Conservation (phyloP, 176 grass and related monocot genomes). For the Typha latifolia region DNA sequence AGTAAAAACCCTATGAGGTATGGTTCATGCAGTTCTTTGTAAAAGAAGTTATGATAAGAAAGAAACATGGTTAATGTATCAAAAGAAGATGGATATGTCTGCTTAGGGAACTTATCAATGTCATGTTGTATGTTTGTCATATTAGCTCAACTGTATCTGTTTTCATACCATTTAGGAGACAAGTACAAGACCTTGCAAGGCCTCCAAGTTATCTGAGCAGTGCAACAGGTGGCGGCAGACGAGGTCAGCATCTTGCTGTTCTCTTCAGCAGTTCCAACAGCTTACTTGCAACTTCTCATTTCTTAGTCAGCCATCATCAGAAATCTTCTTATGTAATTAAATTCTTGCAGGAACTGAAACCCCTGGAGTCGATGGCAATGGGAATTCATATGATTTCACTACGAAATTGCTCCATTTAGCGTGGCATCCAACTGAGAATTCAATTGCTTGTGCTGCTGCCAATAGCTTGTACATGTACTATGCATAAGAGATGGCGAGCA, state of each 20-base stretch:
- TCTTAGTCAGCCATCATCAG: not conserved
- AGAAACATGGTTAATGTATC: not conserved
- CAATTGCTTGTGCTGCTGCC: slow-evolving; percentile 84
- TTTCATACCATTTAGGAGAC: slow-evolving; percentile 30
- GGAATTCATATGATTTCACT: slow-evolving; percentile 64
- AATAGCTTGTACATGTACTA: slow-evolving; percentile 99
- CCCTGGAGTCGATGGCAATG: slow-evolving; percentile 54
- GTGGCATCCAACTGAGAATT: slow-evolving; percentile 79
- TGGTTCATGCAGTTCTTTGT: not conserved
- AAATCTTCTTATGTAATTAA: slow-evolving; percentile 13
- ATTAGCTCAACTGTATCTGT: not conserved
- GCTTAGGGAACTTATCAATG: not conserved
- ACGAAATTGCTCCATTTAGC: slow-evolving; percentile 94
- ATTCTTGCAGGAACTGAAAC: slow-evolving; percentile 42
- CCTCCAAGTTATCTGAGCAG: slow-evolving; percentile 44
- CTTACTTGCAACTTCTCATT: not conserved
- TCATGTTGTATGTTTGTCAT: not conserved
- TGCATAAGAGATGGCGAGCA: slow-evolving; percentile 33
- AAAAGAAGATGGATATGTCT: no score
- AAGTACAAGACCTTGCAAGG: slow-evolving; percentile 50
- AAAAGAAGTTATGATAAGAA: not conserved
- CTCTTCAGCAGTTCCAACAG: slow-evolving; percentile 15
- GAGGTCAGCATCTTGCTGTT: slow-evolving; percentile 42
- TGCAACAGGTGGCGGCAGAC: slow-evolving; percentile 55
- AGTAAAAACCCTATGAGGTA: slow-evolving; percentile 95